Percentiles rank a stretch among this genome's conserved stretches.
phyloP scores from a whole-genome alignment of 192 early-diverging fungal species.

The Coemansia reversa region DNA sequence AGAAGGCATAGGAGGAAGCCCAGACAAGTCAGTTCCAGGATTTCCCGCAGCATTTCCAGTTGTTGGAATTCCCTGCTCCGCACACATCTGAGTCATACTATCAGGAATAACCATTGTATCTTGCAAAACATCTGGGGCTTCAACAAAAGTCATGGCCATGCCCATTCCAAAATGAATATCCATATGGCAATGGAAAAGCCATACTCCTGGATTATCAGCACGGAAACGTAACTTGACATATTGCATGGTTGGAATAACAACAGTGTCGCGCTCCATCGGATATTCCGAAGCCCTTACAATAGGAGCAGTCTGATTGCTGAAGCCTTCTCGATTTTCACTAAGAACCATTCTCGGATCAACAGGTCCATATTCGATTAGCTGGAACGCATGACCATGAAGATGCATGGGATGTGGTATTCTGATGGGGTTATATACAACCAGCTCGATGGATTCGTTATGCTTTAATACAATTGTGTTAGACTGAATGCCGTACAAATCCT shows the following conservation, averaged over 20 bases:
- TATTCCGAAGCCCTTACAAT: not conserved
- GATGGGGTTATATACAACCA: constrained; percentile 67
- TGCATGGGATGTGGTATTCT: constrained; percentile 68
- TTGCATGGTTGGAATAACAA: constrained; percentile 58
- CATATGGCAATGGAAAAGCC: constrained; percentile 80
- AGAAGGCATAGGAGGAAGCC: too few species aligned
- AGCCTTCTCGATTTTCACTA: not conserved
- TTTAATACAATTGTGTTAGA: constrained; percentile 60
- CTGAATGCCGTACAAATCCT: constrained; percentile 61
- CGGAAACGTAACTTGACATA: constrained; percentile 65
- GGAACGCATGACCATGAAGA: constrained; percentile 78
- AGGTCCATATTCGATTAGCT: constrained; percentile 62
- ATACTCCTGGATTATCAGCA: constrained; percentile 78
- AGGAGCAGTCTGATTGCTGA: not conserved
- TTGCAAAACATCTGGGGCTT: constrained; percentile 62
- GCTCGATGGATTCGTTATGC: constrained; percentile 60
- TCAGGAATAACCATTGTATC: constrained; percentile 47
- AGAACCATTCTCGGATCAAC: constrained; percentile 13
- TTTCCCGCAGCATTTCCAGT: constrained; percentile 75
- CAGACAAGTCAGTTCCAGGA: constrained; percentile 56
- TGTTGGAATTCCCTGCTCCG: constrained; percentile 52
- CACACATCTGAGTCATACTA: constrained; percentile 58
- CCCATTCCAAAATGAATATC: constrained; percentile 62
- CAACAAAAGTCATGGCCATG: constrained; percentile 65
- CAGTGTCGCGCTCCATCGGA: constrained; percentile 65